phyloP scores from a whole-genome alignment of 352 stramenopile species.

The Phytophthora ramorum region DNA sequence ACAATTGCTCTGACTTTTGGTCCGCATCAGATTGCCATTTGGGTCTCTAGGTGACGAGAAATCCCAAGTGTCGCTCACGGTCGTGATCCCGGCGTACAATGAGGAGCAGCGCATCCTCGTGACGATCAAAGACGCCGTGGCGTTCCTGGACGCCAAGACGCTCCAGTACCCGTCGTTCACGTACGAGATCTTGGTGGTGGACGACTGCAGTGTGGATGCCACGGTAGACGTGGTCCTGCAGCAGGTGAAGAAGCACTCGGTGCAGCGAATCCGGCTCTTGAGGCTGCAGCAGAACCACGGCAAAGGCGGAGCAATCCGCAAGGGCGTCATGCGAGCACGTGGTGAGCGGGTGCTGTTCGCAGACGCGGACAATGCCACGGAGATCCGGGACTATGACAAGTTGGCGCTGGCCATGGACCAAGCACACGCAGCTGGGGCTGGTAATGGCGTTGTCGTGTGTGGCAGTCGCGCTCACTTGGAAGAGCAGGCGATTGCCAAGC shows the following conservation, averaged over 20 bases:
- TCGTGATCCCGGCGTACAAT: constrained; percentile 96
- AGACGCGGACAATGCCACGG: constrained; percentile 93
- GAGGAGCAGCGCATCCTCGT: constrained; percentile 92
- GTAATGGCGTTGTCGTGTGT: constrained; percentile 80
- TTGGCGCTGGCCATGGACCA: constrained; percentile 63
- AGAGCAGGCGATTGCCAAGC: constrained; percentile 84
- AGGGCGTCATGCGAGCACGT: constrained; percentile 86
- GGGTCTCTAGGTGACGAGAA: constrained; percentile 65
- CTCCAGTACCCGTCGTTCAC: constrained; percentile 46
- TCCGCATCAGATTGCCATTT: constrained; percentile 50
- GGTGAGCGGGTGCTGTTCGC: constrained; percentile 90
- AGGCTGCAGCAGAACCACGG: constrained; percentile 89
- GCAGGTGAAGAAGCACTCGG: constrained; percentile 55
- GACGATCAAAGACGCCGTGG: constrained; percentile 91
- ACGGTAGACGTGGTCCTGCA: constrained; percentile 77
- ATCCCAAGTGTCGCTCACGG: constrained; percentile 72
- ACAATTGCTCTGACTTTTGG: no score
- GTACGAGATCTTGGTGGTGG: constrained; percentile 94
- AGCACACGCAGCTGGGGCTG: constrained; percentile 20
- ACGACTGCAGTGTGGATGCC: constrained; percentile 91
- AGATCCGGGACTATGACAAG: constrained; percentile 91
- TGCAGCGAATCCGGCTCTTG: constrained; percentile 77
- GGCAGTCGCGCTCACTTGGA: constrained; percentile 92
- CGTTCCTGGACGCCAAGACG: constrained; percentile 85
- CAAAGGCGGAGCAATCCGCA: constrained; percentile 92